Percentiles rank a stretch among this genome's conserved stretches.
Evolutionary conservation across 1,284 basidiomycete species (phyloP).

Genomic region (Cryptococcus sp.): DNA sequence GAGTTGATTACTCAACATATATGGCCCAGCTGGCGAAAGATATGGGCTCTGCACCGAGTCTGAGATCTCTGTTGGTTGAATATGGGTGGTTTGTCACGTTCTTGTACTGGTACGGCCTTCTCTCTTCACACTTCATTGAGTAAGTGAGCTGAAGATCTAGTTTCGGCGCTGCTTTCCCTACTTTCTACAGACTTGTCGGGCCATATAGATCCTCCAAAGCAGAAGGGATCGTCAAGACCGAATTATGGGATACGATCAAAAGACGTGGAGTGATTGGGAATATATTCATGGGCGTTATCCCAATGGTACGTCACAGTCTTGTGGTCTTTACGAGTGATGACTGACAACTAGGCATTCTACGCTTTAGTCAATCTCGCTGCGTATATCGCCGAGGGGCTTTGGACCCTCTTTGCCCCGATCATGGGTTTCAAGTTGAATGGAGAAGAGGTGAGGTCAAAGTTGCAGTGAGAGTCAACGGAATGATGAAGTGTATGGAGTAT

Average conservation of each 20-base stretch:
- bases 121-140: background rate
- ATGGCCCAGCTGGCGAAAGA: conserved; percentile 61
- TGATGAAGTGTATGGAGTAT: too few relatives aligned
- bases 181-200: conserved; percentile 60
- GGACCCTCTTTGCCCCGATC: conserved; percentile 19
- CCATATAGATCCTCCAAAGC: conserved; percentile 53
- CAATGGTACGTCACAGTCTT: conserved; percentile 50
- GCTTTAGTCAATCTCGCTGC: conserved; percentile 46
- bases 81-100: conserved; percentile 57
- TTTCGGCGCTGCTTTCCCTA: conserved; percentile 61
- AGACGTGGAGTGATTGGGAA: conserved; percentile 60
- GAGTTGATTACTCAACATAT: conserved; percentile 53
- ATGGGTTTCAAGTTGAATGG: conserved; percentile 14
- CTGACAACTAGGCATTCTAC: conserved; percentile 42
- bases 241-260: conserved; percentile 62
- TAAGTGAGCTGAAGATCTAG: conserved; percentile 23
- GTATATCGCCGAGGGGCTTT: conserved; percentile 30
- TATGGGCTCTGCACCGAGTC: conserved; percentile 57
- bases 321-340: too few relatives aligned
- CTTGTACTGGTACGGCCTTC: conserved; percentile 55
- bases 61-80: conserved; percentile 53
- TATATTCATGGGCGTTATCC: conserved; percentile 59
- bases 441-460: background rate
- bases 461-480: too few relatives aligned
- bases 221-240: conserved; percentile 54